A percentile compares a stretch with the other conserved stretches of the same genome.
Conservation (phyloP, 768 basidiomycete species). For the Lactarius quietus region DNA sequence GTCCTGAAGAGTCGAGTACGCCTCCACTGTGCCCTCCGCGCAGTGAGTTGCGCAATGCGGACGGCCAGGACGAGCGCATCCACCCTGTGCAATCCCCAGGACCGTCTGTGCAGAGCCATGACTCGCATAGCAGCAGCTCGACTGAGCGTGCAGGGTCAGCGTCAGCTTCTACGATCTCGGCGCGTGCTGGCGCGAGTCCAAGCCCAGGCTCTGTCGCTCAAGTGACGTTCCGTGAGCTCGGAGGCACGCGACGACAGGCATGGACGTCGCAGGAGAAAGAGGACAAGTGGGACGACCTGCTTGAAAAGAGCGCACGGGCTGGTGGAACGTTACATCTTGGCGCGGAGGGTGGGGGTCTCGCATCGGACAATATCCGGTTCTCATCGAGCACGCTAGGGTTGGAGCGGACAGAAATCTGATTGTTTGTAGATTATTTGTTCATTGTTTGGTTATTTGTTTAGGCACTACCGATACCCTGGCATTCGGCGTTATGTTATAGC, state of each 20-base stretch:
- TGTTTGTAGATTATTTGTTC: background rate
- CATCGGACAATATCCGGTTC: slow-evolving; percentile 43
- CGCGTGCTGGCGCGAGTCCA: background rate
- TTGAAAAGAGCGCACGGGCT: slow-evolving; percentile 61
- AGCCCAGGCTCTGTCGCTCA: slow-evolving; percentile 29
- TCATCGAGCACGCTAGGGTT: slow-evolving; percentile 31
- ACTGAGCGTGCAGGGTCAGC: slow-evolving; percentile 19
- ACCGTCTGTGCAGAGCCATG: slow-evolving; percentile 26
- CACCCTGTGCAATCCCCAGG: slow-evolving; percentile 19
- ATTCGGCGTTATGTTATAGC: background rate
- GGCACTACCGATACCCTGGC: background rate
- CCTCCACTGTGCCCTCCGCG: slow-evolving; percentile 30
- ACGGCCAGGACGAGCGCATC: slow-evolving; percentile 21
- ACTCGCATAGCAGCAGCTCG: slow-evolving; percentile 21
- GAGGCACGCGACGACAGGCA: slow-evolving; percentile 35
- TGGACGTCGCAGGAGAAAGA: slow-evolving; percentile 69
- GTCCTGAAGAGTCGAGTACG: slow-evolving; percentile 24
- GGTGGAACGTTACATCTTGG: slow-evolving; percentile 71
- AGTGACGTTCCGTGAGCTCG: slow-evolving; percentile 49
- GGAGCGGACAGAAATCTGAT: background rate
- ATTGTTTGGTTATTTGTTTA: background rate
- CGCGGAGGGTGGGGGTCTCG: slow-evolving; percentile 35
- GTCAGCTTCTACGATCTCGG: slow-evolving; percentile 3
- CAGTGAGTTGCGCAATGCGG: slow-evolving; percentile 22
- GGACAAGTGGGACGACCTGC: slow-evolving; percentile 64